Base-by-base conservation (phyloP, 2,329 filamentous ascomycete genomes). In the Neofusicoccum kwambonambiense region DNA sequence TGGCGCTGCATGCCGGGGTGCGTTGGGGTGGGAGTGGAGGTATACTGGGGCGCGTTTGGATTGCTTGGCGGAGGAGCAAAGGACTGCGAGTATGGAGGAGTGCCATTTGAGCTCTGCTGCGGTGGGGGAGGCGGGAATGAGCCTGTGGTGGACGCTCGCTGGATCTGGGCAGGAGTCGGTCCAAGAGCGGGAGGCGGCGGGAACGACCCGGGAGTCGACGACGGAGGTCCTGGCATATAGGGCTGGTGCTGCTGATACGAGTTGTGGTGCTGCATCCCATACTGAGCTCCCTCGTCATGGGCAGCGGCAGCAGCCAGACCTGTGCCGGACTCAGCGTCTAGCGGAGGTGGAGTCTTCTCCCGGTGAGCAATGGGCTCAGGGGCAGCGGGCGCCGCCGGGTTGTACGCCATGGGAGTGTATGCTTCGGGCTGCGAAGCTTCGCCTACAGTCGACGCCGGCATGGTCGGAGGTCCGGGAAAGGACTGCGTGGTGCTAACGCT, bases 301-400 rank as follows among this genome's bases (percentile, higher is more conserved):
- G 71, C 70, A 27, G 76, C 76, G 11, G 76, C 78, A 13, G 73
- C 70, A 13, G 70, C 70, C 15, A 83, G 72, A 1, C 81, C 81
- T 17, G 78, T 82, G 3, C 81, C 82, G 64, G 73, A 78, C 12
- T 82, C 85, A 44, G 82, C 86, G 70, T 93, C 90, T 39, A 88
- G 85, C 3, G 89, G 89, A 3, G 91, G 87, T 1, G 90, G 91
- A 0, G 91, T 94, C 82, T 93, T 93, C 76, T 93, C 91, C 54
- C 91, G 84, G 74, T 91, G 86, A 19, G 84, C 81, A 60, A 93
- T 87, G 22, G 85, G 82, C 74, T 93, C 90, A 0, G 90, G 90
- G 0, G 90, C 89, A 0, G 90, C 84, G 4, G 91, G 91, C 1
- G 90, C 90, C 0, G 91, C 90, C 3, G 91, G 91, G 73, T 93